phyloP scores from a whole-genome alignment of 108 stramenopile genomes.

The Skeletonema menzelii region DNA sequence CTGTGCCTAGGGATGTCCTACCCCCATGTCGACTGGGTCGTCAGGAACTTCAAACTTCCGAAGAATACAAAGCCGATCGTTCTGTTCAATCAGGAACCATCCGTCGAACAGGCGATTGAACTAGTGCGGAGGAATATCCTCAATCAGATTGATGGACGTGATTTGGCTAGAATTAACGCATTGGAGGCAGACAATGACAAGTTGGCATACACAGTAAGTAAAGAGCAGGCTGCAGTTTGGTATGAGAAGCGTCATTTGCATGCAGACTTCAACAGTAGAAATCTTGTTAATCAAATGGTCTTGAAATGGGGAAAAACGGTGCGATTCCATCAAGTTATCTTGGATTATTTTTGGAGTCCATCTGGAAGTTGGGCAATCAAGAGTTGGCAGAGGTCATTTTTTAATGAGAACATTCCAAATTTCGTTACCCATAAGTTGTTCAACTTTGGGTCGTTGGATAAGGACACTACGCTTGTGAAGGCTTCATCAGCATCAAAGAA shows the following conservation, averaged over 20 bases:
- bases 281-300: constrained; percentile 43
- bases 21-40: constrained; percentile 50
- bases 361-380: constrained; percentile 53
- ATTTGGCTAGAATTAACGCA: constrained; percentile 68
- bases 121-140: constrained; percentile 60
- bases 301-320: constrained; percentile 51
- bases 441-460: constrained; percentile 43
- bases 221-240: constrained; percentile 62
- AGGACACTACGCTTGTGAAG: constrained; percentile 21
- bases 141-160: constrained; percentile 80
- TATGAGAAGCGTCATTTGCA: constrained; percentile 59
- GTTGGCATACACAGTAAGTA: constrained; percentile 70
- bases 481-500: neutral
- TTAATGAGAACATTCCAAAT: constrained; percentile 60
- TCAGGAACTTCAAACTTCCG: constrained; percentile 37
- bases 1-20: constrained; percentile 80
- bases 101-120: constrained; percentile 67
- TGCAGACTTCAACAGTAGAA: constrained; percentile 65
- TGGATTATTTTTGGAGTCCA: constrained; percentile 87
- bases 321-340: constrained; percentile 63
- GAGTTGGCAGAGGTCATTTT: constrained; percentile 69
- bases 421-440: constrained; percentile 57
- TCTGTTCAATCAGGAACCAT: constrained; percentile 27
- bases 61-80: constrained; percentile 17
- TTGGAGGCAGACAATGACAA: constrained; percentile 61